phyloP scores from a whole-genome alignment of 805 yeast genomes.

The Wickerhamiella brachini region DNA sequence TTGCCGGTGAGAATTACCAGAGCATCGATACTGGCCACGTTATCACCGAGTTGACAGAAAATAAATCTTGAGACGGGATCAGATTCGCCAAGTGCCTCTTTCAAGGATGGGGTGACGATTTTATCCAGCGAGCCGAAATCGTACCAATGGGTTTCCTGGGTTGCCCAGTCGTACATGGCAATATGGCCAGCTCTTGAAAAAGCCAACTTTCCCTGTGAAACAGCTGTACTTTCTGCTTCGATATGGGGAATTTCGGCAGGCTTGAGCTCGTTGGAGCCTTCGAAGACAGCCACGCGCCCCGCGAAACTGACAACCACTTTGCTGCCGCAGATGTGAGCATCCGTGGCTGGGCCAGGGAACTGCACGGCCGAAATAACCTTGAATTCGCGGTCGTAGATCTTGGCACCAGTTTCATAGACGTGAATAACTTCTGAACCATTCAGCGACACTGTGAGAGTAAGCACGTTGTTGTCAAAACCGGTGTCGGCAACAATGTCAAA shows the following conservation, averaged over 20 bases:
- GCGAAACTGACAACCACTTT: neutral
- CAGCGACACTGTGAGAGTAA: neutral
- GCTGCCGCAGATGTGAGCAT: neutral
- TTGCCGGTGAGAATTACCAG: constrained; percentile 8
- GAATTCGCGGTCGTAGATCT: constrained; percentile 1
- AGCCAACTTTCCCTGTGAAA: neutral
- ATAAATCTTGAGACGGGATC: neutral
- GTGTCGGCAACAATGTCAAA: neutral
- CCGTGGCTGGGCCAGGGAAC: neutral
- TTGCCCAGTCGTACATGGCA: neutral
- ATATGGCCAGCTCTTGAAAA: neutral
- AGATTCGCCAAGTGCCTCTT: neutral
- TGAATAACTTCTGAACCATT: neutral
- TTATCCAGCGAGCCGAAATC: neutral
- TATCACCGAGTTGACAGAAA: constrained; percentile 2
- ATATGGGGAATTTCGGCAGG: neutral
- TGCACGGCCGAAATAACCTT: neutral
- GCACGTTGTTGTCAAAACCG: neutral
- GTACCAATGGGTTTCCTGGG: neutral
- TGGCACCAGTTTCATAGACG: constrained; percentile 1
- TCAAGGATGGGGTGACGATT: neutral
- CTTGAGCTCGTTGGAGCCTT: neutral
- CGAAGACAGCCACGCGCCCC: neutral
- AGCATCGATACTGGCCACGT: neutral
- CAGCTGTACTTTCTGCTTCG: neutral